Evolutionary conservation across 1,284 basidiomycete species (phyloP).

Genomic region (Boletellus deceptivus): DNA sequence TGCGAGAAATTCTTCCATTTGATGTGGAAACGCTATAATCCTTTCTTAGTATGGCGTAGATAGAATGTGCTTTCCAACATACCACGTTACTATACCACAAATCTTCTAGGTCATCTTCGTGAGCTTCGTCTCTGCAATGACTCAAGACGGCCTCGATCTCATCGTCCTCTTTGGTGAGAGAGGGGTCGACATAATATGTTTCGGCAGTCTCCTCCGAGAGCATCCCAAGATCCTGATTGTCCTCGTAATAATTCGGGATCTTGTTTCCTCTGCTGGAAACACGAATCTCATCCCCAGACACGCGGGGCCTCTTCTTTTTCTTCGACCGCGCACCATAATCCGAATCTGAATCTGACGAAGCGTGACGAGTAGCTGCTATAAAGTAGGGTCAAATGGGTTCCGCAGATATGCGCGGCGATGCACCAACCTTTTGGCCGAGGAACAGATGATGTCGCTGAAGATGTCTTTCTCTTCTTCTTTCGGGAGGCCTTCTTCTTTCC

Average conservation of each 20-base stretch:
- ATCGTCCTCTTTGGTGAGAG: conserved; percentile 68
- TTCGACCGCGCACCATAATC: conserved; percentile 85
- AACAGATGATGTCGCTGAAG: conserved; percentile 42
- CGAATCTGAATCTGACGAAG: conserved; percentile 75
- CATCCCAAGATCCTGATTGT: conserved; percentile 78
- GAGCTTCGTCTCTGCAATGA: conserved; percentile 80
- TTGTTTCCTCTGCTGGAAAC: conserved; percentile 79
- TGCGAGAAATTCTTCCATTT: conserved; percentile 96
- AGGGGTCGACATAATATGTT: conserved; percentile 54
- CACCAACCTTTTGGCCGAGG: conserved; percentile 57
- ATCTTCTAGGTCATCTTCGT: conserved; percentile 73
- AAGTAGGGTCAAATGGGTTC: conserved; percentile 33
- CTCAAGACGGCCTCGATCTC: conserved; percentile 88
- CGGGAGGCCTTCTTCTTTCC: conserved; percentile 63
- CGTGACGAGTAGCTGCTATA: conserved; percentile 45
- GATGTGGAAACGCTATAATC: conserved; percentile 83
- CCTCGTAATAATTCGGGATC: conserved; percentile 83
- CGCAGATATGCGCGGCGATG: conserved; percentile 13
- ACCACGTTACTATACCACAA: conserved; percentile 85
- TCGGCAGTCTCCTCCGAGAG: conserved; percentile 62
- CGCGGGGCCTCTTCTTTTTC: conserved; percentile 76
- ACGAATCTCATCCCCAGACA: conserved; percentile 66
- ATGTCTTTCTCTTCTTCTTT: conserved; percentile 61
- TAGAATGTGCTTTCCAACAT: conserved; percentile 5
- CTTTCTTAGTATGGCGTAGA: conserved; percentile 3